Conservation (phyloP, 179 eudicot genomes). For the Carnegiea gigantea region DNA sequence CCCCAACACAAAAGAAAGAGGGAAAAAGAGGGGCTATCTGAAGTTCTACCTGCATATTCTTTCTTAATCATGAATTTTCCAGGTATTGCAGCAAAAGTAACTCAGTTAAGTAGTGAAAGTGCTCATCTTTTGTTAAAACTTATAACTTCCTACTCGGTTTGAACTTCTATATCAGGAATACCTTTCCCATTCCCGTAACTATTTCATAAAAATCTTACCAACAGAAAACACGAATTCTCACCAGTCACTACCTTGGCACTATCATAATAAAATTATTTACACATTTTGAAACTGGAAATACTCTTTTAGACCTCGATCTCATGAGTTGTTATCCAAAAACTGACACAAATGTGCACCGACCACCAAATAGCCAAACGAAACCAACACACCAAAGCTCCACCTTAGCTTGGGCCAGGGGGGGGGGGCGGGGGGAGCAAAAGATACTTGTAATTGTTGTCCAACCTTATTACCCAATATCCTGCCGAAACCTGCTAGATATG, state of each 20-base stretch:
- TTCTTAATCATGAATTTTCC: neutral
- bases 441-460: no score
- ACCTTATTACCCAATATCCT: no score
- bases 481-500: no score
- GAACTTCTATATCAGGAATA: neutral
- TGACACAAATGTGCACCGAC: no score
- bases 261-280: no score
- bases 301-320: neutral
- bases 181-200: neutral
- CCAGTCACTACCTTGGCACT: neutral
- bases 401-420: no score
- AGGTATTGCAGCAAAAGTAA: neutral
- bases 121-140: neutral
- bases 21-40: neutral
- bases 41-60: neutral
- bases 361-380: neutral
- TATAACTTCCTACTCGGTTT: neutral
- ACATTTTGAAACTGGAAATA: neutral
- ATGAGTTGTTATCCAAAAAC: neutral
- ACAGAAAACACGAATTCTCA: neutral
- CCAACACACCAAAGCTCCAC: no score
- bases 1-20: neutral
- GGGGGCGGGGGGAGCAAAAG: no score
- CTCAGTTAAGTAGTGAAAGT: neutral
- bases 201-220: neutral